These are phyloP conservation scores for Fragaria nilgerrensis DNA, from an alignment of 306 rosid genomes.

Conservation along the genomic window DNA sequence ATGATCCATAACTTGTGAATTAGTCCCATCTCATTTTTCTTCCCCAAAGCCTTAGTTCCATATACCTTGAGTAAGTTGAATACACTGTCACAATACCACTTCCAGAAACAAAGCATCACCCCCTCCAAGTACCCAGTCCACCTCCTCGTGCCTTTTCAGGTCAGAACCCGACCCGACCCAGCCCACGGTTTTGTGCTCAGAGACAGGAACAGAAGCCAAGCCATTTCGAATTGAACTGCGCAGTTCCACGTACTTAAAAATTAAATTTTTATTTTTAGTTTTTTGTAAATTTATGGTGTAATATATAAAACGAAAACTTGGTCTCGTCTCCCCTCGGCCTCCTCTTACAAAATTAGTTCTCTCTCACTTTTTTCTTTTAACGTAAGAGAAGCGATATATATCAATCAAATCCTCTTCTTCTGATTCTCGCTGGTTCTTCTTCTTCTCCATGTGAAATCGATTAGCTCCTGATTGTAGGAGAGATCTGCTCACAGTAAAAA, in stretches of 20 bases:
- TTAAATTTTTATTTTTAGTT: not conserved
- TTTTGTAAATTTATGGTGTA: too few relatives aligned
- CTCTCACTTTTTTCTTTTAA: not conserved
- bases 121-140: not conserved
- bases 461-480: not conserved
- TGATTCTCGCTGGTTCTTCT: too few relatives aligned
- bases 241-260: conserved; percentile 3
- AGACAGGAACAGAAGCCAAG: too few relatives aligned
- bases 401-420: not conserved
- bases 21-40: not conserved
- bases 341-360: not conserved
- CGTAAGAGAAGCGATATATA: not conserved
- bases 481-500: conserved; percentile 26
- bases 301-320: not conserved
- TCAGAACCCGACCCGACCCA: not conserved
- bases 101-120: not conserved
- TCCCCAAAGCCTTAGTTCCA: not conserved
- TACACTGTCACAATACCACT: not conserved
- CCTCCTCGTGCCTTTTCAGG: not conserved
- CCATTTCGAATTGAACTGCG: not conserved
- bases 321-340: not conserved
- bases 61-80: not conserved
- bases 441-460: conserved; percentile 12
- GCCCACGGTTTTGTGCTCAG: not conserved
- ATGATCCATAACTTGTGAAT: not conserved